phyloP scores from a whole-genome alignment of 805 yeast genomes.

The Saccharomycopsis schoenii region DNA sequence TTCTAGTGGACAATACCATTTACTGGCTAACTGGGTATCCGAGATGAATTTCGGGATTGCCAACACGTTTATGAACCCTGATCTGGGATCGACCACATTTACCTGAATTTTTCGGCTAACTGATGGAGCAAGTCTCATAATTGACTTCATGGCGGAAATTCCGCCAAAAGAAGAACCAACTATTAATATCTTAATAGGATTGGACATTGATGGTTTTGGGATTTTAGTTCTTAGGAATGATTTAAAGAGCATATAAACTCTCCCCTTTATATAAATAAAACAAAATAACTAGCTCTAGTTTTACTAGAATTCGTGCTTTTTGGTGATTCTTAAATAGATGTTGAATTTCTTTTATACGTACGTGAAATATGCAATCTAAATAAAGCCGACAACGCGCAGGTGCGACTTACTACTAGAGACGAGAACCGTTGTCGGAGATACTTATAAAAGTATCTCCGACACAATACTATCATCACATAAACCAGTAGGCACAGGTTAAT shows the following conservation, averaged over 20 bases:
- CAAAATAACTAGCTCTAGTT: too few species aligned
- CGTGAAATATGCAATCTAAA: background rate
- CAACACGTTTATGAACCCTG: slow-evolving; percentile 32
- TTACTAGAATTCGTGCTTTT: too few species aligned
- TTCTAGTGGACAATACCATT: slow-evolving; percentile 26
- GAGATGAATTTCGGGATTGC: slow-evolving; percentile 32
- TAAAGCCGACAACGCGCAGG: background rate
- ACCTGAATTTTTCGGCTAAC: slow-evolving; percentile 22
- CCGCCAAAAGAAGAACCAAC: slow-evolving; percentile 33
- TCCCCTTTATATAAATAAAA: too few species aligned
- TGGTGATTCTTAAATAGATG: background rate
- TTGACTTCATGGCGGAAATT: slow-evolving; percentile 23
- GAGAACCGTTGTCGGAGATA: background rate
- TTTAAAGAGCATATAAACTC: too few species aligned
- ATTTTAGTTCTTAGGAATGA: too few species aligned
- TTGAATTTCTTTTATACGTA: background rate
- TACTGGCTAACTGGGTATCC: slow-evolving; percentile 29
- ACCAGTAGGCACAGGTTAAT: background rate
- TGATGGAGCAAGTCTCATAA: slow-evolving; percentile 3
- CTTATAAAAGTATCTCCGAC: background rate
- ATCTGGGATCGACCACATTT: slow-evolving; percentile 30
- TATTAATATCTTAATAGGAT: slow-evolving; percentile 26
- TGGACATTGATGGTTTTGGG: too few species aligned
- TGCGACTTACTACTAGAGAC: background rate
- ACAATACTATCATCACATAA: background rate